Evolutionary conservation across 805 yeast species (phyloP), one percentile per base, ranked within the genome.

Genomic region (Saccharomyces jurei): DNA sequence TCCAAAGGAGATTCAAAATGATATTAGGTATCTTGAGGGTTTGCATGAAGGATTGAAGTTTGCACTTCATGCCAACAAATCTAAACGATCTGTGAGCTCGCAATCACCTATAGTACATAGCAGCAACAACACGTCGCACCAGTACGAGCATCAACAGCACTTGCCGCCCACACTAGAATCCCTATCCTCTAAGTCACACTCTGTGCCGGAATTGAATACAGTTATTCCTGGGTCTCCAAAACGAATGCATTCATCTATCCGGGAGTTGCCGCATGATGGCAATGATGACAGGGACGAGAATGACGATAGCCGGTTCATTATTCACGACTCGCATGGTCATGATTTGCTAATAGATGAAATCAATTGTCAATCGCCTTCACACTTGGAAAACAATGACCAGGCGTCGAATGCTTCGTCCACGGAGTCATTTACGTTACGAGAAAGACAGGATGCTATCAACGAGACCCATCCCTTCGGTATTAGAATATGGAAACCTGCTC

Each of bases 381-480:
- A 36, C 44, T 21, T 36, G 44, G 44, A 36, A 17, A 69, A 66
- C 9, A 79, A 77, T 27, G 72, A 80, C 5, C 52, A 51, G 30
- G 50, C 50, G 1, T 66, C 68, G 0, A 52, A 53, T 1, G 57
- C 67, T 1, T 67, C 79, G 1, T 82, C 96, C 0, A 67, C 81
- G 28, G 97, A 92, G 69, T 86, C 96, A 4, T 85, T 87, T 67
- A 94, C 96, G 4, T 77, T 92, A 53, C 78, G 94, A 56, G 96
- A 91, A 61, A 83, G 97, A 60, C 99, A 94, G 70, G 91, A 88
- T 62, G 99, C 99, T 14, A 94, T 94, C 67, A 94, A 94, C 67
- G 84, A 87, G 52, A 90, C 97, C 4, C 99, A 94, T 74, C 99
- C 99, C 0, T 94, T 94, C 65, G 99, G 99, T 78, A 92, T 94